Conservation (phyloP, 139 green algal genomes). For the Coelastrella sp. region DNA sequence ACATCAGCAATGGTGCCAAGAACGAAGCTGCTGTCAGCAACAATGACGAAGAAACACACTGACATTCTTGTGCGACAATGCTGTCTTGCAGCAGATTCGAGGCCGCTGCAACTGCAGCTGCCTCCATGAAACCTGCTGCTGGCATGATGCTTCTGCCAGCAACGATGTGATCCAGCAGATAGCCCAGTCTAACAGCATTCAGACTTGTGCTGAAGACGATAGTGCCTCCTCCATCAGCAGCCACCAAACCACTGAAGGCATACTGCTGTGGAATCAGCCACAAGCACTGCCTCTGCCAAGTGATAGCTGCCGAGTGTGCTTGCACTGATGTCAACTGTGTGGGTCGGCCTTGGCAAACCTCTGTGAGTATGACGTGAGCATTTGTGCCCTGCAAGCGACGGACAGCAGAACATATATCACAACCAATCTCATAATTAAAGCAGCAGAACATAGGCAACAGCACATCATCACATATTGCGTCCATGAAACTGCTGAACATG, state of each 20-base stretch:
- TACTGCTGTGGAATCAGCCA: conserved; percentile 1
- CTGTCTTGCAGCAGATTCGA: background rate
- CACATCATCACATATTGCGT: no score
- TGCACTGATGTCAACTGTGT: no score
- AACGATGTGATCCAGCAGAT: conserved; percentile 76
- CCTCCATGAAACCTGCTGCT: conserved; percentile 76
- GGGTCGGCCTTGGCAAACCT: no score
- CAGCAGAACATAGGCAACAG: no score
- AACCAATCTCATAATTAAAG: no score
- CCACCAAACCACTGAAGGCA: no score
- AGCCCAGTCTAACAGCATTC: conserved; percentile 35
- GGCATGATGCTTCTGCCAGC: conserved; percentile 64
- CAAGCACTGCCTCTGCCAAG: background rate
- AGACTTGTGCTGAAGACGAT: background rate
- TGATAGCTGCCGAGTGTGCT: no score
- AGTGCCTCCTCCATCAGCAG: background rate
- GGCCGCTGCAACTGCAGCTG: conserved; percentile 6
- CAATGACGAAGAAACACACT: background rate
- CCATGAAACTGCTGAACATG: no score
- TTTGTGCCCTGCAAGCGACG: conserved; percentile 85
- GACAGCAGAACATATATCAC: no score
- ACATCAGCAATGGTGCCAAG: background rate
- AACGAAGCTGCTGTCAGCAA: conserved; percentile 12
- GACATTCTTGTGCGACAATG: background rate
- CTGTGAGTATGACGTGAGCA: conserved; percentile 64